phyloP scores from a whole-genome alignment of 2,329 filamentous ascomycete genomes.

The Diplodia seriata region DNA sequence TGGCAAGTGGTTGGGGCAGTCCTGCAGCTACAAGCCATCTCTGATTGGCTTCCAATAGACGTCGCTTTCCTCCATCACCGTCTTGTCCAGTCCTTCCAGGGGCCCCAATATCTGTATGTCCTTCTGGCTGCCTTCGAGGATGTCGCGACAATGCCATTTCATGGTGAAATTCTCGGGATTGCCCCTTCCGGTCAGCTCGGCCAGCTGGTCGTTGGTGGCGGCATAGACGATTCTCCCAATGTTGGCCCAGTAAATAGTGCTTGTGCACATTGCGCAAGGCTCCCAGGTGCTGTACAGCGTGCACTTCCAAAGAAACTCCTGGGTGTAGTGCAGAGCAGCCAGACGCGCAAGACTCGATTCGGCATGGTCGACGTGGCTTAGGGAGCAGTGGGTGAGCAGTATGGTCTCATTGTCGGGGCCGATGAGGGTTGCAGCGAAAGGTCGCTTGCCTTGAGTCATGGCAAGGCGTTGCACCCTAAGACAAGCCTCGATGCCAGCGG shows the following conservation, averaged over 20 bases:
- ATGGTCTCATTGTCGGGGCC: constrained; percentile 59
- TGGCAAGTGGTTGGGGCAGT: too few relatives aligned
- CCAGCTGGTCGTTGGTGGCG: constrained; percentile 57
- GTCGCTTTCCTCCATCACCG: constrained; percentile 55
- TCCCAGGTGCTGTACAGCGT: constrained; percentile 63
- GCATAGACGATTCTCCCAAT: constrained; percentile 61
- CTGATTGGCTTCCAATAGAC: constrained; percentile 51
- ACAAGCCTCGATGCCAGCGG: constrained; percentile 45
- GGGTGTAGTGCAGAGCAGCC: constrained; percentile 57
- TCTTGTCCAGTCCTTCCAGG: constrained; percentile 53
- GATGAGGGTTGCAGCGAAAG: constrained; percentile 58
- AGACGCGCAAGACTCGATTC: constrained; percentile 59
- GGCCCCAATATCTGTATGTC: constrained; percentile 59
- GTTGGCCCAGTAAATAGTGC: constrained; percentile 60
- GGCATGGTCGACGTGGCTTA: constrained; percentile 62
- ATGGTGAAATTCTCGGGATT: constrained; percentile 62
- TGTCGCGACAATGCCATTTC: constrained; percentile 56
- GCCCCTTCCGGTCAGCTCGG: constrained; percentile 54
- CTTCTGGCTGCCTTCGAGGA: constrained; percentile 58
- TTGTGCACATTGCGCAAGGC: constrained; percentile 62
- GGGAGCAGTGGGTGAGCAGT: constrained; percentile 57
- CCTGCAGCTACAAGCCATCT: constrained; percentile 1
- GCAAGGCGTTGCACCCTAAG: constrained; percentile 55
- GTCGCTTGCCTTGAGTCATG: constrained; percentile 56
- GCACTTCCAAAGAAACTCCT: constrained; percentile 57